Evolutionary conservation across 306 rosid species (phyloP).

Genomic region (Quercus engelmannii): DNA sequence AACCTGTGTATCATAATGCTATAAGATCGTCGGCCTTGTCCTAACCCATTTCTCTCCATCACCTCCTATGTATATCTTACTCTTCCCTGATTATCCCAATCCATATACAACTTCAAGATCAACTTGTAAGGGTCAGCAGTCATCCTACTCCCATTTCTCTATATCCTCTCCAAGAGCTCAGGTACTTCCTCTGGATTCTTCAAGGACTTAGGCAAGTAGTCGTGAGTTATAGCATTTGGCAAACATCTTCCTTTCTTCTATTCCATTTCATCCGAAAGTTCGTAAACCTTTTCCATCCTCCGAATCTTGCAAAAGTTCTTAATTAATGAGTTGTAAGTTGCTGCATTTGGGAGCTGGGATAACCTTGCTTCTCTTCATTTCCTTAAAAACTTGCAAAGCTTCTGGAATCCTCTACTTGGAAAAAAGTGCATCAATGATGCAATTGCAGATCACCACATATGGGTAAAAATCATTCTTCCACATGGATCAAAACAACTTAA

Average conservation of each 20-base stretch:
- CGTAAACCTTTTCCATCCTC: constrained; percentile 59
- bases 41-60: constrained; percentile 64
- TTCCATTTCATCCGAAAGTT: constrained; percentile 66
- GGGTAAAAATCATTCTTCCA: constrained; percentile 54
- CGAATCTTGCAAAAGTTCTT: constrained; percentile 61
- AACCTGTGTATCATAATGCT: constrained; percentile 69
- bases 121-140: constrained; percentile 56
- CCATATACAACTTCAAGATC: constrained; percentile 66
- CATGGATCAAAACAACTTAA: constrained; percentile 64
- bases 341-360: constrained; percentile 38
- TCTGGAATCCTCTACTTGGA: constrained; percentile 86
- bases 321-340: constrained; percentile 63
- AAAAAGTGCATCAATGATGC: constrained; percentile 74
- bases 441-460: constrained; percentile 64
- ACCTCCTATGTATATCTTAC: constrained; percentile 57
- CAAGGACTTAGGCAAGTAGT: constrained; percentile 53
- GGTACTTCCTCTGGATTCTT: constrained; percentile 58
- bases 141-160: constrained; percentile 51
- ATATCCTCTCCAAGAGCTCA: constrained; percentile 47
- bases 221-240: constrained; percentile 57
- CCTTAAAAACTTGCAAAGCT: constrained; percentile 54
- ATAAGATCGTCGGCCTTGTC: constrained; percentile 61
- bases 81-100: constrained; percentile 56
- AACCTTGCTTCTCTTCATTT: constrained; percentile 47
- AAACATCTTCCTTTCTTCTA: constrained; percentile 40